Evolutionary conservation across 108 stramenopile species (phyloP).

Genomic region (Aurantiochytrium sp.): DNA sequence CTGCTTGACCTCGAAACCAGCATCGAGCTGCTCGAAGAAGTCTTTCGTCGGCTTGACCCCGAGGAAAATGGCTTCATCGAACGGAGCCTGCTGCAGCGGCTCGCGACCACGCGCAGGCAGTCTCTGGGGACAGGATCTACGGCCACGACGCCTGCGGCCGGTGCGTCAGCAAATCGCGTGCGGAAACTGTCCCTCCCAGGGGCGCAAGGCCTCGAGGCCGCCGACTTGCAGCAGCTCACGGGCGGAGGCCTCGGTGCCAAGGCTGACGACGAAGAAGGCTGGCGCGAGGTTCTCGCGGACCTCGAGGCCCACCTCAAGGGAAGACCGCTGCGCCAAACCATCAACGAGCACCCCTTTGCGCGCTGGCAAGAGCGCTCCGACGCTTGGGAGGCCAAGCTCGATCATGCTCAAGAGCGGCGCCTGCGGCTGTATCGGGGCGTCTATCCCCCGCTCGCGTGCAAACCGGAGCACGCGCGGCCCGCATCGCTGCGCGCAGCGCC

Average conservation of each 20-base stretch:
- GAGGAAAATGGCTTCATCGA: not conserved
- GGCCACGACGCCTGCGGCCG: not conserved
- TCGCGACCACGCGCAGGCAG: not conserved
- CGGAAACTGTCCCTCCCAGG: too few species aligned
- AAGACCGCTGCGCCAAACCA: not conserved
- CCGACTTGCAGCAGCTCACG: too few species aligned
- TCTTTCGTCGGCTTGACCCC: not conserved
- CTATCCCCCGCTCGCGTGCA: not conserved
- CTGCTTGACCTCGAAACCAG: not conserved
- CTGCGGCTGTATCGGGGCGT: not conserved
- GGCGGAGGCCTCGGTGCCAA: too few species aligned
- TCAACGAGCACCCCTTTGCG: not conserved
- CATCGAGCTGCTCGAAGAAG: not conserved
- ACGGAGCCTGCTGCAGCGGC: not conserved
- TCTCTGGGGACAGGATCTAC: not conserved
- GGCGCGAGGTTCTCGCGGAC: not conserved
- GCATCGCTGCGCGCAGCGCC: not conserved
- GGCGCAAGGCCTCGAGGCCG: too few species aligned
- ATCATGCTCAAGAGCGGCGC: not conserved
- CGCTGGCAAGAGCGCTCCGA: not conserved
- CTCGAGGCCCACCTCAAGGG: not conserved
- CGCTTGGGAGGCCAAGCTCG: not conserved
- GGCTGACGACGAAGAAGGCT: not conserved
- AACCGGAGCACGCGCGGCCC: not conserved
- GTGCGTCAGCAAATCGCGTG: too few species aligned